Conservation (phyloP, 768 basidiomycete genomes). For the Xanthoconium stramineum region DNA sequence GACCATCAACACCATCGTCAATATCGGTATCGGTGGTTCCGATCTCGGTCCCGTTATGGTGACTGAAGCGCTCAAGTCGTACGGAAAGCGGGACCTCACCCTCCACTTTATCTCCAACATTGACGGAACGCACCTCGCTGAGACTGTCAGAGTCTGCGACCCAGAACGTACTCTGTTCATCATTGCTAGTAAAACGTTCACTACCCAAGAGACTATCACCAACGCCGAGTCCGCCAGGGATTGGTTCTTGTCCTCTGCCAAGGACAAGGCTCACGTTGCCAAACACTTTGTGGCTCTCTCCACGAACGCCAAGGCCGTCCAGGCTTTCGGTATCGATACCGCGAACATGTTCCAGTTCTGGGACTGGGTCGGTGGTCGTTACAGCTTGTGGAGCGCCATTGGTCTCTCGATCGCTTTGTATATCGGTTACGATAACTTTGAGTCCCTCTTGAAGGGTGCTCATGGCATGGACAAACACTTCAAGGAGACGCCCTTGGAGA, state of each 20-base stretch:
- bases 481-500: constrained; percentile 79
- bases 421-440: constrained; percentile 94
- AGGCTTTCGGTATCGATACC: constrained; percentile 85
- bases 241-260: constrained; percentile 88
- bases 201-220: constrained; percentile 99
- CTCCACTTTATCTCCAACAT: constrained; percentile 95
- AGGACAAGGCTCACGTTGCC: constrained; percentile 88
- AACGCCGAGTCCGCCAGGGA: constrained; percentile 91
- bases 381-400: constrained; percentile 98
- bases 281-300: constrained; percentile 99
- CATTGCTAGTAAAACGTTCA: constrained; percentile 98
- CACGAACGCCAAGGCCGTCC: constrained; percentile 93
- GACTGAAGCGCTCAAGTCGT: constrained; percentile 93
- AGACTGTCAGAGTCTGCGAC: constrained; percentile 76
- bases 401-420: constrained; percentile 91
- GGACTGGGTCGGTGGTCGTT: constrained; percentile 99
- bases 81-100: constrained; percentile 83
- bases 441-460: constrained; percentile 83
- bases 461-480: constrained; percentile 99
- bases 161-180: constrained; percentile 96
- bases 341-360: constrained; percentile 99
- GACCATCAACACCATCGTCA: constrained; percentile 89
- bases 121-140: constrained; percentile 95
- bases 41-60: constrained; percentile 99
- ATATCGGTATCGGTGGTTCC: constrained; percentile 98